Evolutionary conservation across 306 rosid species (phyloP).

Genomic region (Rubus idaeus): DNA sequence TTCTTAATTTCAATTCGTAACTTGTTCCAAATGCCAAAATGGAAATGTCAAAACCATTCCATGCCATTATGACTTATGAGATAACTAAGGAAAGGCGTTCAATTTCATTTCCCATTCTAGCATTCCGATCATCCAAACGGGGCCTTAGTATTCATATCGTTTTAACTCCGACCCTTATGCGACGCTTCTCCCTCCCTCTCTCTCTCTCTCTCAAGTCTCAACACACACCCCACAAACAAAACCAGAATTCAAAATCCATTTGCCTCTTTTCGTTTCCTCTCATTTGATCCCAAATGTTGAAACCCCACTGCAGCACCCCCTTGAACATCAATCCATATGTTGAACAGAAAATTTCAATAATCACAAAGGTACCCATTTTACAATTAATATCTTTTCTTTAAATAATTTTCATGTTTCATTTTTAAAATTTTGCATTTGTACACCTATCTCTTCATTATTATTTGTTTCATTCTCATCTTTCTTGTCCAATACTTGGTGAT

Average conservation of each 20-base stretch:
- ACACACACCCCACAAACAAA: slow-evolving; percentile 44
- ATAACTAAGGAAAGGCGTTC: too few species aligned
- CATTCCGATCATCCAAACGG: too few species aligned
- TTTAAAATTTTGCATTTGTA: background rate
- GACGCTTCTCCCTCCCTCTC: slow-evolving; percentile 35
- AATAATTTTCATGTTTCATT: background rate
- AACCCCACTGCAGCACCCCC: slow-evolving; percentile 21
- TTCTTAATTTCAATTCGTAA: too few species aligned
- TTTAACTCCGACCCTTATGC: slow-evolving; percentile 56
- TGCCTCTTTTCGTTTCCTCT: slow-evolving; percentile 40
- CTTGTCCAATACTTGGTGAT: background rate
- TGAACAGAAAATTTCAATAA: slow-evolving; percentile 3
- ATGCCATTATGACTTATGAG: too few species aligned
- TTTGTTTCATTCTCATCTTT: background rate
- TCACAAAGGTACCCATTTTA: slow-evolving; percentile 41
- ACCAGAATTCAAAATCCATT: slow-evolving; percentile 35
- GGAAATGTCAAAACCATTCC: too few species aligned
- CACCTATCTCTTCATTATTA: background rate
- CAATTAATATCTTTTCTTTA: background rate
- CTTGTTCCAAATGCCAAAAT: too few species aligned
- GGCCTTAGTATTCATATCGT: slow-evolving; percentile 32
- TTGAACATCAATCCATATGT: slow-evolving; percentile 24
- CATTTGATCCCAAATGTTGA: slow-evolving; percentile 28
- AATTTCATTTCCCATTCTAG: too few species aligned
- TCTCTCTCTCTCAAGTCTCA: slow-evolving; percentile 34